Base-by-base conservation (phyloP, 2,329 filamentous ascomycete species). In the Fusarium sp. region DNA sequence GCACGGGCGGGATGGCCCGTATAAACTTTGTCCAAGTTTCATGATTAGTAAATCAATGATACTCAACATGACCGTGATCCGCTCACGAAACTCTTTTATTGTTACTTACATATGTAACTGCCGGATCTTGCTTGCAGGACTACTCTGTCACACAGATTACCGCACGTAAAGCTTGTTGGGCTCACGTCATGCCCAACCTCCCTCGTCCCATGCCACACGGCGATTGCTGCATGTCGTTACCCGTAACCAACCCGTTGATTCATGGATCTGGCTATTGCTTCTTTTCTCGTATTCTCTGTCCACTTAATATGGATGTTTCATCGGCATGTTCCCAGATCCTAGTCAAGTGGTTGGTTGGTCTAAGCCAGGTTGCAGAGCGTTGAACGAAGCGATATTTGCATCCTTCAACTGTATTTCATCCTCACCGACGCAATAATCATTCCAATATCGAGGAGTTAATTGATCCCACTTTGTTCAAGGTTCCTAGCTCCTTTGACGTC, bases 1-100 rank as follows among this genome's bases (percentile, higher is more conserved):
- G 60, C 48, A 47, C 61, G 65, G 45, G 37, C 67, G 67, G 68
- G 67, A 69, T 61, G 62, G 57, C 52, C 67, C 67, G 67, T 52
- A 53, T 46, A 57, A 61, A 57, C 63, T 64, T 59, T 68, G 67
- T 55, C 55, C 53, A 41, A 48, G 25, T 27, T 3, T 36, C n/a
- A 29, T 11, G 25, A 49, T 33, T 19, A n/a, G n/a, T n/a, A 6
- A 31, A 13, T 31, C 10, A 11, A 31, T 31, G 29, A 31, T 31
- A 31, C 23, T 25, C 23, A 25, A 25, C 2, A 25, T 25, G 6
- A 25, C 8, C 23, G 8, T 25, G 8, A 25, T 25, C 23, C 19
- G 2, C 14, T 15, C 14, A 29, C n/a, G n/a, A 17, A 42, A 27
- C 11, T 15, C 9, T 4, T 25, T 21, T 11, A 37, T 35, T 38